Percentiles rank a stretch among this genome's conserved stretches.
Conservation (phyloP, 495 filamentous ascomycete genomes). For the Tuber melanosporum region DNA sequence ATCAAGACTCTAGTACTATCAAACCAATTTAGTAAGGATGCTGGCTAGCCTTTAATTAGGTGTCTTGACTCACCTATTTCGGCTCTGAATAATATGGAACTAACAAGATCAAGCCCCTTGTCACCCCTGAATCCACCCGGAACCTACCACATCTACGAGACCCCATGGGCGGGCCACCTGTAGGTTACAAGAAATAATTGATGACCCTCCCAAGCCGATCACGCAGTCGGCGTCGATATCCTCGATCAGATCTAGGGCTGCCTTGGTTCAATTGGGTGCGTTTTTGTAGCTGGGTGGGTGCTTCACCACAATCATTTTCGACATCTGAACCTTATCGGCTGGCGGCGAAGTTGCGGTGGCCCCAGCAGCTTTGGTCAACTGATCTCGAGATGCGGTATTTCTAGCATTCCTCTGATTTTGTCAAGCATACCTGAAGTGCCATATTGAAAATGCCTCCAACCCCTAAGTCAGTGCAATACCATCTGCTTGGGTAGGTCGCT, state of each 20-base stretch:
- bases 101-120: not conserved
- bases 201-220: slow-evolving; percentile 47
- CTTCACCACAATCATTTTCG: slow-evolving; percentile 49
- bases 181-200: not conserved
- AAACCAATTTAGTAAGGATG: not conserved
- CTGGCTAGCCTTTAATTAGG: not conserved
- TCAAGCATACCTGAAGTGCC: slow-evolving; percentile 29
- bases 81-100: not conserved
- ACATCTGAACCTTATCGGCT: slow-evolving; percentile 39
- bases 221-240: slow-evolving; percentile 55
- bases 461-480: slow-evolving; percentile 37
- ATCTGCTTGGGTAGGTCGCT: not conserved
- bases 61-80: not conserved
- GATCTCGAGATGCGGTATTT: not conserved
- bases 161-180: not conserved
- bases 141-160: slow-evolving; percentile 41
- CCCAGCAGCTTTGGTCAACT: slow-evolving; percentile 43
- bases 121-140: slow-evolving; percentile 46
- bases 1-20: not conserved
- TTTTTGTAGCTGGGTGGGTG: slow-evolving; percentile 56
- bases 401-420: not conserved
- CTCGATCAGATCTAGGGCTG: slow-evolving; percentile 47
- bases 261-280: slow-evolving; percentile 56
- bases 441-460: slow-evolving; percentile 43
- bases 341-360: slow-evolving; percentile 45